Base-by-base conservation (phyloP, 805 yeast genomes). In the Candida bentonensis region DNA sequence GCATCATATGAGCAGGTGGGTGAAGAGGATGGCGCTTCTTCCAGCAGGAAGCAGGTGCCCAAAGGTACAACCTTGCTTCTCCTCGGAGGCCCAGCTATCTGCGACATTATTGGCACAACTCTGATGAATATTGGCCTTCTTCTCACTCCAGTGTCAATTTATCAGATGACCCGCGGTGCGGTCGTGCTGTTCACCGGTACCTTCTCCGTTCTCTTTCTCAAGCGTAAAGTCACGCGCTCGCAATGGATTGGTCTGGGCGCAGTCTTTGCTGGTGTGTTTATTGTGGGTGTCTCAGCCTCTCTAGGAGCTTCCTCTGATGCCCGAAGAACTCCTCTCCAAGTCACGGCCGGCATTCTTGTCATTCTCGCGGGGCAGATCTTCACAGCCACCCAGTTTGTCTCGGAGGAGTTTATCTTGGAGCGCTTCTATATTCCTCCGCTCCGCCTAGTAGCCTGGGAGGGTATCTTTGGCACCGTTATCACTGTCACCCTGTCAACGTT, bases 161-260 rank as follows among this genome's bases (percentile, higher is more conserved):
- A 82, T 59, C 94, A 83, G 58, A 83, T 83, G 94, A 78, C 82
- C n/a, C 66, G 94, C 50, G 92, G 94, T 2, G 74, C 86, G 0
- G 64, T 82, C 36, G 83, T 83, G 39, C 61, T 83, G 36, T 82
- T 81, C 62, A 94, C 82, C 21, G 94, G 88, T 1, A 59, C 77
- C 15, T 69, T 82, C 54, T 77, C 85, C 21, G 79, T 79, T 30
- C 22, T 78, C 1, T 80, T 82, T 54, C 68, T 83, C 49, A 65
- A 70, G 41, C 69, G 75, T 36, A 61, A 57, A 17, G 75, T 83
- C 41, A 65, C 77, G 7, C 68, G 72, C 47, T 56, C 75, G 21
- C 88, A 83, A 56, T 83, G 92, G 92, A 46, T 69, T 5, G 71
- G 84, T 5, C 66, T 83, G 41, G 53, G 69, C n/a, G 48, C 73